phyloP scores from a whole-genome alignment of 1,284 basidiomycete species.

The Neonothopanus nambi region DNA sequence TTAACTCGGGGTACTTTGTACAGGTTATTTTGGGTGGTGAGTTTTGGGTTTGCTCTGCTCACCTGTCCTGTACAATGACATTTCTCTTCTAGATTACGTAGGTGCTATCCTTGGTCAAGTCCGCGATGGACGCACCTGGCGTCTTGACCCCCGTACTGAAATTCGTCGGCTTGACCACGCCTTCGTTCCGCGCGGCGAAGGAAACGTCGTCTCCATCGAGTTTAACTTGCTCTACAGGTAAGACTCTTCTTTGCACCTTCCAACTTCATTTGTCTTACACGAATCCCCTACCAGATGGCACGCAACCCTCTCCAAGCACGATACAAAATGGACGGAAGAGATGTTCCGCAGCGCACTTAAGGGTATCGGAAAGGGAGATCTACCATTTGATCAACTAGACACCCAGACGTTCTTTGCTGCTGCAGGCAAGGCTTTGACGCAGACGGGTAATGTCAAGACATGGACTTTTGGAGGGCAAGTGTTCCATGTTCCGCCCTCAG shows the following conservation, averaged over 20 bases:
- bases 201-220: slow-evolving; percentile 73
- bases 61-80: background rate
- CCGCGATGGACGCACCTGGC: slow-evolving; percentile 61
- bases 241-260: no score
- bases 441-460: slow-evolving; percentile 39
- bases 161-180: slow-evolving; percentile 47
- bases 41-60: slow-evolving; percentile 19
- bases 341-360: slow-evolving; percentile 48
- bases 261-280: no score
- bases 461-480: slow-evolving; percentile 59
- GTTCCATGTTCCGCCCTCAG: no score
- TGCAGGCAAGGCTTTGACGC: slow-evolving; percentile 35
- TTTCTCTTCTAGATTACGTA: slow-evolving; percentile 51
- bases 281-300: slow-evolving; percentile 60
- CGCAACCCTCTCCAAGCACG: slow-evolving; percentile 58
- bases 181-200: slow-evolving; percentile 61
- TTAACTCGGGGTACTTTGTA: slow-evolving; percentile 78
- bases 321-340: slow-evolving; percentile 60
- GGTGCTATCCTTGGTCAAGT: slow-evolving; percentile 67
- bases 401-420: slow-evolving; percentile 42
- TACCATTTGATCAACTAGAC: slow-evolving; percentile 19
- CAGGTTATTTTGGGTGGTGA: slow-evolving; percentile 61
- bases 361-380: slow-evolving; percentile 29
- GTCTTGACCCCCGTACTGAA: slow-evolving; percentile 59
- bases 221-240: slow-evolving; percentile 65